Base-by-base conservation (phyloP, 371 early-diverging fungal species). In the Apophysomyces sp. region DNA sequence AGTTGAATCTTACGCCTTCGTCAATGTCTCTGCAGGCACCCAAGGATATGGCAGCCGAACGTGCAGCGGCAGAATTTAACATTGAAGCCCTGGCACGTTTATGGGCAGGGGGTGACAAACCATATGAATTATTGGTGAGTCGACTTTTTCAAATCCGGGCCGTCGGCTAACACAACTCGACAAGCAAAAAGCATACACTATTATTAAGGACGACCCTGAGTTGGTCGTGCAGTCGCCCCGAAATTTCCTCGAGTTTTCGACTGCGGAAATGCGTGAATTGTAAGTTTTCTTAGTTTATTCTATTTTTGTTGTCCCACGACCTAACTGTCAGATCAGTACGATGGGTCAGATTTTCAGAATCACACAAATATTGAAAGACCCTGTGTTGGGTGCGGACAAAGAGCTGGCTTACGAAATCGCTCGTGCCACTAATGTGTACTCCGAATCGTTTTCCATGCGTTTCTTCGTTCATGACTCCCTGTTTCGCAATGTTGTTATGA, bases 361-460 rank as follows among this genome's bases (percentile, higher is more conserved):
- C 12, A 52, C 69, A 21, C 68, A 82, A 60, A 29, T 81, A 24
- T 52, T 60, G 61, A 30, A 55, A 39, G 31, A 24, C 55, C 36
- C 55, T n/a, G 29, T 18, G 24, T 29, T 32, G 2, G 2, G 64
- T 21, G 5, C 15, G n/a, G 39, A 63, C 31, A 57, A 58, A 31
- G 67, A 66, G 7, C 56, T 67, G 16, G 41, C 40, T 4, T 34
- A 65, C 12, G 58, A 66, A 11, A 57, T 73, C 6, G 44, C 28
- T 2, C 15, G 39, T 26, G 69, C 73, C 31, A 12, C 52, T 32
- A 72, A 78, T 37, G 68, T 78, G 15, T 86, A 86, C 57, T 82
- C 85, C 26, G 86, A 88, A 65, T 76, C 78, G 37, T 88, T 77
- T 59, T 71, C 73, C 2, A 88, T 90, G 87, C 83, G 84, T n/a